Conservation (phyloP, 2,329 filamentous ascomycete species). For the Paraconiothyrium brasiliense region DNA sequence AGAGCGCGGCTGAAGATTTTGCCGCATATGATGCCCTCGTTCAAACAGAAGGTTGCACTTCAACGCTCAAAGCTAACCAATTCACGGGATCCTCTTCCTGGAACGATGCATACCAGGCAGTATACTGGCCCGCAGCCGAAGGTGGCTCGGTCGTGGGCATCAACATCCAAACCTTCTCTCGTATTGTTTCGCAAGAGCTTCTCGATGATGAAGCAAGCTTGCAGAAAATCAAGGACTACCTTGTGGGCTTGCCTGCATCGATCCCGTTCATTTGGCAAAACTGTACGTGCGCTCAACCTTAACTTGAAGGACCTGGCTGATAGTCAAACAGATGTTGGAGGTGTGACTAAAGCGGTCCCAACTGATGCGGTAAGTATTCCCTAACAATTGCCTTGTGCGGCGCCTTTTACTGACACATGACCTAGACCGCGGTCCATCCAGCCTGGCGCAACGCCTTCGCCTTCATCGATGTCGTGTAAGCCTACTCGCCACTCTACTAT, state of each 20-base stretch:
- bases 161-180: not conserved
- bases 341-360: not conserved
- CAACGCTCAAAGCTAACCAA: too few relatives aligned
- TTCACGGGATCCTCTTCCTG: too few relatives aligned
- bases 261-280: not conserved
- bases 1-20: too few relatives aligned
- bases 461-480: not conserved
- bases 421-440: not conserved
- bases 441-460: not conserved
- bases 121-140: too few relatives aligned
- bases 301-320: too few relatives aligned
- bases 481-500: too few relatives aligned
- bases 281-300: not conserved
- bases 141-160: not conserved
- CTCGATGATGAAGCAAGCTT: not conserved
- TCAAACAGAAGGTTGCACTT: too few relatives aligned
- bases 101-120: too few relatives aligned
- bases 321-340: not conserved
- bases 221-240: not conserved
- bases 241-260: not conserved
- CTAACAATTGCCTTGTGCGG: too few relatives aligned
- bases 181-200: not conserved
- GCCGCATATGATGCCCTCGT: too few relatives aligned
- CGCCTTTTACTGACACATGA: too few relatives aligned
- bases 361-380: not conserved